Evolutionary conservation across 495 filamentous ascomycete species (phyloP), one percentile per base, ranked within the genome.

Genomic region (Copromyces sp.): DNA sequence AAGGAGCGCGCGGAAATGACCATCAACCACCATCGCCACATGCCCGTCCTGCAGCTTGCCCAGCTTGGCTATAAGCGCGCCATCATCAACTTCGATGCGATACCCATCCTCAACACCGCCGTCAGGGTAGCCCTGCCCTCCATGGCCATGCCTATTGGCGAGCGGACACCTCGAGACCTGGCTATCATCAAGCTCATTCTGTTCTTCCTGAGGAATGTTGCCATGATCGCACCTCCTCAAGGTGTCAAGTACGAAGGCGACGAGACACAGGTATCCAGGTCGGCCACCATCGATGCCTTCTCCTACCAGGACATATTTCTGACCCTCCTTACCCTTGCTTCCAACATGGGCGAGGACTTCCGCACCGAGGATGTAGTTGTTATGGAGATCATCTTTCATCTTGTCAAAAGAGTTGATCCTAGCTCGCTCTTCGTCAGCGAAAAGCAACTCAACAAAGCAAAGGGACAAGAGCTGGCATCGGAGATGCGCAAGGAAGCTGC

Each of bases 281-380:
- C 94, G 17, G 88, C 93, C 16, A 91, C 93, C 0, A 94, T 97
- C 72, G 92, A 95, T 76, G 92, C 92, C 0, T 97, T 97, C 76
- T 88, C 93, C 59, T 87, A 89, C 73, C 96, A 99, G 78, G 94
- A 99, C 81, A 91, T 96, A 41, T 91, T 98, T 72, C 89, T 92
- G 42, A 84, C 95, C 4, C 81, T 99, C 29, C 81, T 98, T 42
- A 95, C 92, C 3, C 85, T 99, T 69, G 90, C 93, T 14, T 97
- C 94, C 9, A 94, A 93, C 74, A 93, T 98, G 81, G 93, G 90
- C 29, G 93, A 96, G 41, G 96, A 98, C 76, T 99, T 97, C 80
- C 90, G 90, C 42, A 88, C 89, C 24, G 92, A 98, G 77, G 96
- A 98, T 75, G 87, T 94, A 4, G 85, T 94, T 29, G 77, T 97